Base-by-base conservation (phyloP, 768 basidiomycete genomes). In the Asterophora lycoperdoides region DNA sequence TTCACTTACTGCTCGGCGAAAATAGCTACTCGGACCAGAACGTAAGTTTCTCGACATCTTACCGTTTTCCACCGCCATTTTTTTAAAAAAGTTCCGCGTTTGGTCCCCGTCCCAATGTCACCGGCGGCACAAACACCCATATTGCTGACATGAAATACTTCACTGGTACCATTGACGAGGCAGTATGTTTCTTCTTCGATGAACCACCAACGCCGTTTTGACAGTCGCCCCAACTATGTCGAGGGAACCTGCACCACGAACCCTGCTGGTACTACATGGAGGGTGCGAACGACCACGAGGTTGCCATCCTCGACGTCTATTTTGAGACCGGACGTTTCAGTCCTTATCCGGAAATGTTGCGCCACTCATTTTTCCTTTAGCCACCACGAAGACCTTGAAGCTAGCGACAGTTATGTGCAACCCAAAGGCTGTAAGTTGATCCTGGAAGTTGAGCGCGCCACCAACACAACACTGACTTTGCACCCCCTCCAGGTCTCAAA, bases 1-100 rank as follows among this genome's bases (percentile, higher is more conserved):
- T n/a, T n/a, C n/a, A n/a, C n/a, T n/a, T n/a, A n/a, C n/a, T n/a
- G n/a, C n/a, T n/a, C n/a, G n/a, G n/a, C 3, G 18, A 11, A 7
- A n/a, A 29, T 37, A 84, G 81, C 63, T 84, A 84, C 55, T 81
- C 77, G 79, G 79, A 84, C 51, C 81, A 83, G 62, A 71, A 66
- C 13, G 78, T 78, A 57, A 44, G 68, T 62, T 7, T n/a, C 19
- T 8, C 14, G 8, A 13, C 4, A 28, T 43, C 17, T 34, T 0
- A 7, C 14, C 5, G 30, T 15, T 14, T 40, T 34, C n/a, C n/a
- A n/a, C n/a, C n/a, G n/a, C n/a, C n/a, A n/a, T n/a, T n/a, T n/a
- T n/a, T n/a, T n/a, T n/a, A n/a, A n/a, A n/a, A n/a, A n/a, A n/a
- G n/a, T n/a, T n/a, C n/a, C n/a, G n/a, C n/a, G n/a, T n/a, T n/a